phyloP scores from a whole-genome alignment of 768 basidiomycete species.

The Collybia mongolica region DNA sequence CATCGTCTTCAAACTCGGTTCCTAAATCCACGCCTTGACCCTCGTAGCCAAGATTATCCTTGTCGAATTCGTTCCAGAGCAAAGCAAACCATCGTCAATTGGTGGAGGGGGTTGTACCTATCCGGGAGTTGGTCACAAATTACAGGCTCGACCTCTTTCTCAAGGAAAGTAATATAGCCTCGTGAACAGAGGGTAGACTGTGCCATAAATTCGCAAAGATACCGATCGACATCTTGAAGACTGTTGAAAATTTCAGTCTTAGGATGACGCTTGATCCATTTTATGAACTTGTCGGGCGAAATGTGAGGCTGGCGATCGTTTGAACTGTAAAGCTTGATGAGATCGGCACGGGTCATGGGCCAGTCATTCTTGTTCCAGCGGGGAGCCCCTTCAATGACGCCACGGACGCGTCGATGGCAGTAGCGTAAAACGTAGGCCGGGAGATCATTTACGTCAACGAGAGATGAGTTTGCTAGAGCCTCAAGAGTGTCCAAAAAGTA shows the following conservation, averaged over 20 bases:
- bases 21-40: too few species aligned
- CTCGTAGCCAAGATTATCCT: too few species aligned
- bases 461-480: neutral
- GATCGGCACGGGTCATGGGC: neutral
- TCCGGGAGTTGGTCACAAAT: too few species aligned
- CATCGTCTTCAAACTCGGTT: too few species aligned
- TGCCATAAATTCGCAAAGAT: neutral
- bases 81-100: too few species aligned
- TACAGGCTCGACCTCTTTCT: too few species aligned
- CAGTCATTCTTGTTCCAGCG: conserved; percentile 1
- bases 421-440: conserved; percentile 5
- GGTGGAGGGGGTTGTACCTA: too few species aligned
- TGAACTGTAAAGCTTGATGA: conserved; percentile 3
- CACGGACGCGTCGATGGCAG: neutral
- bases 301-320: neutral
- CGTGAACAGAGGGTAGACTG: too few species aligned
- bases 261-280: conserved; percentile 4
- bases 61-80: too few species aligned
- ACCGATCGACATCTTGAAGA: conserved; percentile 4
- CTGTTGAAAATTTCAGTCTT: neutral
- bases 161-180: too few species aligned
- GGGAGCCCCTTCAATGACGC: neutral
- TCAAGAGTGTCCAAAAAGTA: conserved; percentile 8
- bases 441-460: neutral
- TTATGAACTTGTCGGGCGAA: neutral